phyloP scores from a whole-genome alignment of 345 rosid genomes.

The Citrus unshiu region DNA sequence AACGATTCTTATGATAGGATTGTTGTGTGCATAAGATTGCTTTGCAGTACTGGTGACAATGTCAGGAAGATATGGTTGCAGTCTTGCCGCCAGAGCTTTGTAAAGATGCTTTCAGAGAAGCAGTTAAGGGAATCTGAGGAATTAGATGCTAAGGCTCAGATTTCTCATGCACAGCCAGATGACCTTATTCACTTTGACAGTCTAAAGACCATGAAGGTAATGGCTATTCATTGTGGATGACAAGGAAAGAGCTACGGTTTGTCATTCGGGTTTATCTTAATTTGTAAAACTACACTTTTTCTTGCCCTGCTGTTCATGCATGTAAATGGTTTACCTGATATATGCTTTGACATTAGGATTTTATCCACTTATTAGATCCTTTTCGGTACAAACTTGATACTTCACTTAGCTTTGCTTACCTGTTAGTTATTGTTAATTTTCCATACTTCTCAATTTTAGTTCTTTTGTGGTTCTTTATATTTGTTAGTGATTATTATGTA shows the following conservation, averaged over 20 bases:
- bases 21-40: slow-evolving; percentile 68
- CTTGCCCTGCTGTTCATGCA: background rate
- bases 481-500: no score
- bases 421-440: no score
- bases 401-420: background rate
- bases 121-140: slow-evolving; percentile 82
- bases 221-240: background rate
- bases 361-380: background rate
- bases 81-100: slow-evolving; percentile 86
- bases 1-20: slow-evolving; percentile 87
- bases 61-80: slow-evolving; percentile 83
- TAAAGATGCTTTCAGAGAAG: slow-evolving; percentile 91
- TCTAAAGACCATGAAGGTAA: slow-evolving; percentile 94
- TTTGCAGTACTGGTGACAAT: slow-evolving; percentile 78
- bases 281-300: background rate
- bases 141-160: slow-evolving; percentile 84
- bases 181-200: slow-evolving; percentile 94
- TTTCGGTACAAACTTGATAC: background rate
- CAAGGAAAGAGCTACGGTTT: background rate
- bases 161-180: slow-evolving; percentile 93
- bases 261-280: background rate
- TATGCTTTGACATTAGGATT: background rate
- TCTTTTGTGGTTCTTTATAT: no score
- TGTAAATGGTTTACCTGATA: background rate
- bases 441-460: no score